phyloP scores from a whole-genome alignment of 2,329 filamentous ascomycete genomes.

The Penicillium sp. region DNA sequence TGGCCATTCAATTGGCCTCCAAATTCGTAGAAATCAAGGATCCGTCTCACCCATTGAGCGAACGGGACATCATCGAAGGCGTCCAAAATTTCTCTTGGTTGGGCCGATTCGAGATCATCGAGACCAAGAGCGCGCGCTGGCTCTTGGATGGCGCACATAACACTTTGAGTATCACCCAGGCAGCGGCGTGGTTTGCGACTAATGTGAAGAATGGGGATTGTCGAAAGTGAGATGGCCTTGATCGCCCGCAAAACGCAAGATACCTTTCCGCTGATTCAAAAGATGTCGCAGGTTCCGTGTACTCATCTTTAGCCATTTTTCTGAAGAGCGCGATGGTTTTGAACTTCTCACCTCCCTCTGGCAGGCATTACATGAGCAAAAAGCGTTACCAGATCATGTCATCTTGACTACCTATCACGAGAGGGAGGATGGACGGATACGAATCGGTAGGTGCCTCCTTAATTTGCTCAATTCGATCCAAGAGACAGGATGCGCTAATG shows the following conservation, averaged over 20 bases:
- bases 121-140: neutral
- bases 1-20: neutral
- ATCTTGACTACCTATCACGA: neutral
- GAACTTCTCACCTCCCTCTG: neutral
- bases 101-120: neutral
- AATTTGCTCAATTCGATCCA: too few relatives aligned
- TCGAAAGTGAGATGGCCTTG: neutral
- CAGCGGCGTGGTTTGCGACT: neutral
- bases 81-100: neutral
- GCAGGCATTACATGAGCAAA: neutral
- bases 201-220: neutral
- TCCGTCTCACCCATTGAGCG: neutral
- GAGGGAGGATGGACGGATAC: neutral
- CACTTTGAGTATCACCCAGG: neutral
- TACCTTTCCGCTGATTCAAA: too few relatives aligned
- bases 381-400: neutral
- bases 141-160: neutral
- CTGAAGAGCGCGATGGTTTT: neutral
- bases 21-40: neutral
- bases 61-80: neutral
- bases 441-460: neutral
- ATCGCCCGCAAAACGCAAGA: neutral
- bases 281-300: neutral
- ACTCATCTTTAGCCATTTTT: neutral
- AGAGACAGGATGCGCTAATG: too few relatives aligned